These are phyloP conservation scores for Lentinula sp. DNA, from an alignment of 768 basidiomycete species.

Conservation along the genomic window DNA sequence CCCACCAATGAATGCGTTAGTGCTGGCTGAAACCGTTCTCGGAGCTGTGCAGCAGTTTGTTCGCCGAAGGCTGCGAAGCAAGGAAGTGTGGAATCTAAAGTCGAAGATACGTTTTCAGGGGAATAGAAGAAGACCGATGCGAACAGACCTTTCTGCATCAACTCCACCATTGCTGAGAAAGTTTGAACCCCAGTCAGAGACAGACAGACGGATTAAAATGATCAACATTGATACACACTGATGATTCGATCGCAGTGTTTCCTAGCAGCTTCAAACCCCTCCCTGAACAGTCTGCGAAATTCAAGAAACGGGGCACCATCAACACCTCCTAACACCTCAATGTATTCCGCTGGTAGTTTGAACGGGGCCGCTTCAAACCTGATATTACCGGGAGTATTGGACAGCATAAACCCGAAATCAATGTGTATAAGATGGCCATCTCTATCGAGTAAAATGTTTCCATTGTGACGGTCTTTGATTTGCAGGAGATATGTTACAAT, in stretches of 20 bases:
- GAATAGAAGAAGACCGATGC: not conserved
- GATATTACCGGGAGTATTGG: slow-evolving; percentile 95
- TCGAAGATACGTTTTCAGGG: slow-evolving; percentile 7
- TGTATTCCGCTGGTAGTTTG: slow-evolving; percentile 91
- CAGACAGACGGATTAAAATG: not conserved
- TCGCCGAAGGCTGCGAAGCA: slow-evolving; percentile 91
- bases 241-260: slow-evolving; percentile 97
- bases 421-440: slow-evolving; percentile 96
- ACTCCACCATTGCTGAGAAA: slow-evolving; percentile 66
- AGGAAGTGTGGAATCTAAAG: slow-evolving; percentile 76
- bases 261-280: slow-evolving; percentile 88
- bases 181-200: not conserved
- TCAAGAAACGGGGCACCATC: slow-evolving; percentile 70
- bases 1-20: slow-evolving; percentile 80
- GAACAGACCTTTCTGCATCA: slow-evolving; percentile 89
- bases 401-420: slow-evolving; percentile 97
- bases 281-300: slow-evolving; percentile 83
- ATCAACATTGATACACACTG: slow-evolving; percentile 42
- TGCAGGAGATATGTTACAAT: slow-evolving; percentile 95
- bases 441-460: slow-evolving; percentile 93
- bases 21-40: slow-evolving; percentile 91
- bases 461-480: slow-evolving; percentile 98
- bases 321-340: slow-evolving; percentile 90
- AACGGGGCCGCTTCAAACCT: slow-evolving; percentile 99
- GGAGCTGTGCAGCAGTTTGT: slow-evolving; percentile 80